Evolutionary conservation across 148 eudicot species (phyloP).

Genomic region (Amaranthus cruentus): DNA sequence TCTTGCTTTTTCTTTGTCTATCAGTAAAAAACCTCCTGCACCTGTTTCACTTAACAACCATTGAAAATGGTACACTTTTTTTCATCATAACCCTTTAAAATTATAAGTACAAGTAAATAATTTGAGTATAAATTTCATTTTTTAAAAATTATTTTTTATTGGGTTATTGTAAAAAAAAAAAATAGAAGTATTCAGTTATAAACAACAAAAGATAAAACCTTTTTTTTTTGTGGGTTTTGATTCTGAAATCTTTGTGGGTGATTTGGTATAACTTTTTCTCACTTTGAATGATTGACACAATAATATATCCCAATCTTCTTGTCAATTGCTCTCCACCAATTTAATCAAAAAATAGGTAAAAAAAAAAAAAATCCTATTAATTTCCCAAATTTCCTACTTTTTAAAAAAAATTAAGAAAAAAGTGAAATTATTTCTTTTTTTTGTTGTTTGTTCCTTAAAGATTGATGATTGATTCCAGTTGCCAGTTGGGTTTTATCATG

Average conservation of each 20-base stretch:
- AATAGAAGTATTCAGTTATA: background rate
- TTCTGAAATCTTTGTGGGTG: conserved; percentile 19
- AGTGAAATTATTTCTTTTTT: conserved; percentile 17
- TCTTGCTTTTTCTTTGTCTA: conserved; percentile 2
- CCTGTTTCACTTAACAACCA: conserved; percentile 32
- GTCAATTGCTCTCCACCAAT: conserved; percentile 32
- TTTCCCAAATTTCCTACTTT: background rate
- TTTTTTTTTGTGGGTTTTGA: conserved; percentile 25
- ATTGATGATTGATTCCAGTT: conserved; percentile 70
- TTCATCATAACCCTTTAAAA: conserved; percentile 27
- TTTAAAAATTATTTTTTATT: too few species aligned
- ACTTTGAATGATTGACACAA: conserved; percentile 71
- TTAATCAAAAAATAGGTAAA: conserved; percentile 1
- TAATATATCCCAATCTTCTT: conserved; percentile 42
- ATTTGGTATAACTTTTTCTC: conserved; percentile 19
- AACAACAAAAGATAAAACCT: background rate
- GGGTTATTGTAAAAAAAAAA: background rate
- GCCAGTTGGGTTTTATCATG: conserved; percentile 37
- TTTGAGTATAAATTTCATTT: too few species aligned
- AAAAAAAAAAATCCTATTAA: background rate
- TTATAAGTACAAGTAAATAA: background rate
- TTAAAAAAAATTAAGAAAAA: conserved; percentile 7
- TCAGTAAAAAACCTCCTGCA: conserved; percentile 20
- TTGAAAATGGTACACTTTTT: conserved; percentile 31
- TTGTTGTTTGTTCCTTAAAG: background rate